A percentile compares a stretch with the other conserved stretches of the same genome.
Conservation (phyloP, 768 basidiomycete genomes). For the Tremella fuciformis region DNA sequence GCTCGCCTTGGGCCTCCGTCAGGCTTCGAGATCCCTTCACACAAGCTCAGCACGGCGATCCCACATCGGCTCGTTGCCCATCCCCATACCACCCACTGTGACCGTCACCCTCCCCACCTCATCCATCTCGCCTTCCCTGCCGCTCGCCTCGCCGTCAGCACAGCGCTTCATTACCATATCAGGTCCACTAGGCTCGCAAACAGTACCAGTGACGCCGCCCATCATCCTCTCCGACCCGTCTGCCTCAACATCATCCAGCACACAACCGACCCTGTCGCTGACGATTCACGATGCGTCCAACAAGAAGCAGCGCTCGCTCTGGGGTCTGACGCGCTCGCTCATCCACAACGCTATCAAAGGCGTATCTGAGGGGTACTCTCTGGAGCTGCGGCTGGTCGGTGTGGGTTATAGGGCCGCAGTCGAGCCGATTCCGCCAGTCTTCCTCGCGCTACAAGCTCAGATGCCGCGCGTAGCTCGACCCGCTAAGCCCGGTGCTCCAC, state of each 20-base stretch:
- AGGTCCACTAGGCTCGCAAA: slow-evolving; percentile 61
- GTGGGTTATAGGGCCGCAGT: slow-evolving; percentile 88
- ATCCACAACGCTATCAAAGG: slow-evolving; percentile 86
- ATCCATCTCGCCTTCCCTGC: slow-evolving; percentile 28
- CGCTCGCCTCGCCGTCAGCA: slow-evolving; percentile 41
- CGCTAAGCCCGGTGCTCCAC: slow-evolving; percentile 61
- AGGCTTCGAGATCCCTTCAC: background rate
- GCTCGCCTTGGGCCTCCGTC: background rate
- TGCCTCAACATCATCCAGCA: background rate
- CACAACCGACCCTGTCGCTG: slow-evolving; percentile 23
- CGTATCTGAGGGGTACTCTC: slow-evolving; percentile 80
- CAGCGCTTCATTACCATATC: slow-evolving; percentile 57
- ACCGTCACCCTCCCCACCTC: slow-evolving; percentile 49
- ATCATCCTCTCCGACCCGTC: slow-evolving; percentile 47
- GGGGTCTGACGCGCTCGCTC: slow-evolving; percentile 90
- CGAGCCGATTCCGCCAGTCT: slow-evolving; percentile 56
- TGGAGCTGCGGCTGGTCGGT: slow-evolving; percentile 84
- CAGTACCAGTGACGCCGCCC: slow-evolving; percentile 57
- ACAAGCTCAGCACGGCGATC: slow-evolving; percentile 35
- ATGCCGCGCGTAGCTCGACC: slow-evolving; percentile 45
- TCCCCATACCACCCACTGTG: slow-evolving; percentile 60
- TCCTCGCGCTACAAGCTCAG: slow-evolving; percentile 30
- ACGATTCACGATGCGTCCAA: slow-evolving; percentile 58
- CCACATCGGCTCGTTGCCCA: slow-evolving; percentile 58
- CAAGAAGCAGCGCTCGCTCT: slow-evolving; percentile 80